Evolutionary conservation across 306 rosid species (phyloP).

Genomic region (Prinsepia uniflora): DNA sequence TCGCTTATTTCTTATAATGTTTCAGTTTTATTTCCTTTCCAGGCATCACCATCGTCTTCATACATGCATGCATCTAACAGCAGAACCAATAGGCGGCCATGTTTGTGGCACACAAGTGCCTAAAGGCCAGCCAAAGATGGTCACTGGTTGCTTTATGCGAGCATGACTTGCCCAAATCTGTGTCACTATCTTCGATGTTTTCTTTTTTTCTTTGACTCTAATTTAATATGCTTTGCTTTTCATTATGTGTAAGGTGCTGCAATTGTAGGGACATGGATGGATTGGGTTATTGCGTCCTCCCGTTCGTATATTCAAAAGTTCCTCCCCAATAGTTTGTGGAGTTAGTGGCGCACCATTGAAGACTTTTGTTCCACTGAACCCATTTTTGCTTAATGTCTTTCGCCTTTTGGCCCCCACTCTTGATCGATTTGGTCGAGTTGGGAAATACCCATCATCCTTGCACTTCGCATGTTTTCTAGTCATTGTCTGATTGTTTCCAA

Average conservation of each 20-base stretch:
- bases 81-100: conserved; percentile 3
- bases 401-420: conserved; percentile 23
- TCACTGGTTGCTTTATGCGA: conserved; percentile 21
- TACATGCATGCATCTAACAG: conserved; percentile 5
- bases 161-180: conserved; percentile 15
- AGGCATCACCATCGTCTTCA: background rate
- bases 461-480: conserved; percentile 15
- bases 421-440: conserved; percentile 12
- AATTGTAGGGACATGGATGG: conserved; percentile 26
- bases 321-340: conserved; percentile 11
- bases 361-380: background rate
- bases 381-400: conserved; percentile 12
- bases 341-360: conserved; percentile 29
- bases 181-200: conserved; percentile 17
- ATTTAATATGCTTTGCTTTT: background rate
- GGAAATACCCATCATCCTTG: background rate
- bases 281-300: conserved; percentile 11
- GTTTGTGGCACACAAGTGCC: conserved; percentile 20
- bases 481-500: background rate
- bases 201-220: background rate
- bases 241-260: conserved; percentile 2
- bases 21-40: background rate
- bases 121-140: background rate
- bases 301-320: background rate
- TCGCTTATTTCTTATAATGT: background rate